Evolutionary conservation across 179 eudicot genomes (phyloP).

Genomic region (Camellia oleifera): DNA sequence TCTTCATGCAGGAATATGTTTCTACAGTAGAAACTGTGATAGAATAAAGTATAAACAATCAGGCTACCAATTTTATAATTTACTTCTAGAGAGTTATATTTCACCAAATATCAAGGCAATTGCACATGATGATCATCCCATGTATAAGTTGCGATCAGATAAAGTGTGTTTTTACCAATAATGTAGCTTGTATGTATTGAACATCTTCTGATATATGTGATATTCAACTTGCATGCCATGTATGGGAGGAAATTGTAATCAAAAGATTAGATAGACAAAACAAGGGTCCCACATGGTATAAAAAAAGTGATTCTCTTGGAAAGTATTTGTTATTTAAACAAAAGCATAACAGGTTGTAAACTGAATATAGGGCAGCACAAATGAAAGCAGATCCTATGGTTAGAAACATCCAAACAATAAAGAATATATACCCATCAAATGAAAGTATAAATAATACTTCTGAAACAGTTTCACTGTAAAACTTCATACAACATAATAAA

Average conservation of each 20-base stretch:
- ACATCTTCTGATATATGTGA: not conserved
- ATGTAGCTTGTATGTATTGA: slow-evolving; percentile 2
- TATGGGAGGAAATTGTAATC: not conserved
- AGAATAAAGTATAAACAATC: too few species aligned
- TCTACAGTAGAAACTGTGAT: too few species aligned
- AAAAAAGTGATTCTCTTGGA: not conserved
- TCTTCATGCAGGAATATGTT: too few species aligned
- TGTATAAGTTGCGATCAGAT: not conserved
- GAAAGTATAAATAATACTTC: not conserved
- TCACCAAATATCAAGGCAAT: not conserved
- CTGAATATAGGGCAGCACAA: not conserved
- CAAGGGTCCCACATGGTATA: not conserved
- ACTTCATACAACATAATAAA: slow-evolving; percentile 1
- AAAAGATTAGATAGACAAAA: not conserved
- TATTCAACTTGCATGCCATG: not conserved
- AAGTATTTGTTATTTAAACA: not conserved
- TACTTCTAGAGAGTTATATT: too few species aligned
- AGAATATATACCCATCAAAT: not conserved
- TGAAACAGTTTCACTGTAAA: not conserved
- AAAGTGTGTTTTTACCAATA: not conserved
- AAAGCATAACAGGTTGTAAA: not conserved
- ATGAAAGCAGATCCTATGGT: slow-evolving; percentile 1
- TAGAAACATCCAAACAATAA: not conserved
- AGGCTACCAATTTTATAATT: too few species aligned
- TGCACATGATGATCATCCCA: not conserved